Conservation (phyloP, 345 rosid genomes). For the Orychophragmus violaceus region DNA sequence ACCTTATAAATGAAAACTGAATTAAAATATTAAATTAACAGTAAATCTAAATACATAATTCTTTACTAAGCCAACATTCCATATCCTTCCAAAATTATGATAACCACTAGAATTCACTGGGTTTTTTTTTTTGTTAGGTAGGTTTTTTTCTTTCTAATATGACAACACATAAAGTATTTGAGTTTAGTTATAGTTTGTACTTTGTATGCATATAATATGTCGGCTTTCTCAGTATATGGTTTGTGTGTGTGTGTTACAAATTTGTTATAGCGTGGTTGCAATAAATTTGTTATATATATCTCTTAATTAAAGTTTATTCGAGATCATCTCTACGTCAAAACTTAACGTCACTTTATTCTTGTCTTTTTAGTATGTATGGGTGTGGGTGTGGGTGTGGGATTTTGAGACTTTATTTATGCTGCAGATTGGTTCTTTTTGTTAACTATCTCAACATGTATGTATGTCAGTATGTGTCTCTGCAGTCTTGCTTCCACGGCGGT, state of each 20-base stretch:
- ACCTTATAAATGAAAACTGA: constrained; percentile 11
- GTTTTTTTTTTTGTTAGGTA: constrained; percentile 26
- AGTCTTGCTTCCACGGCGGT: too few species aligned
- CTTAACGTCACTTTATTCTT: not conserved
- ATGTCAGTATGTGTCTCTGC: too few species aligned
- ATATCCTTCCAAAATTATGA: constrained; percentile 17
- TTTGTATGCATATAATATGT: too few species aligned
- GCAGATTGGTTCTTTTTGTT: too few species aligned
- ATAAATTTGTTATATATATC: too few species aligned
- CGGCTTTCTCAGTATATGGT: too few species aligned
- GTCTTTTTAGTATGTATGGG: not conserved
- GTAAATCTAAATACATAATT: not conserved
- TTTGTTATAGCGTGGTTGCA: too few species aligned
- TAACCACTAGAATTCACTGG: constrained; percentile 12
- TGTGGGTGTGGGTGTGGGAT: too few species aligned
- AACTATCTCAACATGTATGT: too few species aligned
- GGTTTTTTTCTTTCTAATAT: not conserved
- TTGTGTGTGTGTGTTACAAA: too few species aligned
- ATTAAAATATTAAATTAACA: not conserved
- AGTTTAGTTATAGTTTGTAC: too few species aligned
- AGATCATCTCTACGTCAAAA: not conserved
- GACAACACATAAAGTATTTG: constrained; percentile 3
- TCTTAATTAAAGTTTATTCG: not conserved
- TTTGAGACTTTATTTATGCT: not conserved
- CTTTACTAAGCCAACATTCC: not conserved